Base-by-base conservation (phyloP, 306 rosid species). In the Ziziphus jujuba region DNA sequence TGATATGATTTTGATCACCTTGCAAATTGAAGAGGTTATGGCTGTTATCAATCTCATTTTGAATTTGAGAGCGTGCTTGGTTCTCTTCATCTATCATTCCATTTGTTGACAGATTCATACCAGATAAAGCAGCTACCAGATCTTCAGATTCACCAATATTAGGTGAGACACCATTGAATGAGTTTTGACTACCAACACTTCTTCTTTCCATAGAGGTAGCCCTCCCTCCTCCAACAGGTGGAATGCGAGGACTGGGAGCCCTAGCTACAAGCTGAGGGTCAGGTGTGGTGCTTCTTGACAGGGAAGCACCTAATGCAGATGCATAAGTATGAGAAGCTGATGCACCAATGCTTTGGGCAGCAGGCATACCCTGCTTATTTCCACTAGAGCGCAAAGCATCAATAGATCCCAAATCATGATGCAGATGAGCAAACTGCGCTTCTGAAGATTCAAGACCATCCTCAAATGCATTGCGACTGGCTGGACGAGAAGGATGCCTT, bases 281-380 rank as follows among this genome's bases (percentile, higher is more conserved):
- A 23, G 99, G 97, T 57, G 99, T 93, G 43, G 81, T 79, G 77
- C 96, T 88, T 85, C 97, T 78, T 6, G 97, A 93, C 80, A 88
- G 66, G 63, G 97, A 84, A 67, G 85, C 77, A 9, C 99, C 99
- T 16, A 93, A 69, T 59, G 84, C 97, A 71, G 99, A 87, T 58
- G 99, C 96, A 82, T 93, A 93, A 67, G 84, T 43, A 72, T 88
- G 91, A 22, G 96, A 80, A 69, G 82, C 40, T 25, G 77, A 84
- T 5, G 76, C 61, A 43, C 95, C 84, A 15, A 38, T 73, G 64
- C 79, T 87, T 59, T 85, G 91, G 56, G 74, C 78, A 28, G 80
- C 75, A 74, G 96, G 78, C 56, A 85, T 62, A 2, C 87, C 92
- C 63, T 81, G 91, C 64, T 70, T 77, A 75, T 81, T 85, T 64